Evolutionary conservation across 2,329 filamentous ascomycete genomes (phyloP), one percentile per base, ranked within the genome.

Genomic region (Sporothrix brasiliensis): DNA sequence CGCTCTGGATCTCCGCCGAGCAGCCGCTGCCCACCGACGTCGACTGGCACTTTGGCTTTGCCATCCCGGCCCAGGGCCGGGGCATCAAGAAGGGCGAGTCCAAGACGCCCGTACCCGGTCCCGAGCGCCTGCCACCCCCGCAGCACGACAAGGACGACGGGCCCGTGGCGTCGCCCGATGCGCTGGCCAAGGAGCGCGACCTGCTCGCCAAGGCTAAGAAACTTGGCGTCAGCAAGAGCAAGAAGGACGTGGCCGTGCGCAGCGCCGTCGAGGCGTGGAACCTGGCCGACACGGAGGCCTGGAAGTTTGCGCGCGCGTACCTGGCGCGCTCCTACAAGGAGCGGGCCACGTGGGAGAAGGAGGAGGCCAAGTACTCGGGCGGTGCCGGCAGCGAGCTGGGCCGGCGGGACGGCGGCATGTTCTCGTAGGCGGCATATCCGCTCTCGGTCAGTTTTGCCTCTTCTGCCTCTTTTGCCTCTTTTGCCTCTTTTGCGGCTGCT

Each of bases 31-130:
- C 90, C 3, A 79, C 86, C n/a, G 91, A 95, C 74, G 82, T 97
- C 2, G 91, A 94, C 77, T 98, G 93, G 93, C 87, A 91, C 74
- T 92, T 98, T 77, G 95, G 94, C 69, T 98, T 98, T 79, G 83
- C 85, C 16, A 85, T 97, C 11, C 92, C 94, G 1, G 83, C 84
- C 61, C 80, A 83, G 24, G 76, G 75, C 27, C 73, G 70, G 44
- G 80, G 82, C 13, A 82, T 85, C 4, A 79, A 84, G 53, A 82
- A 84, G 39, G 85, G 84, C 61, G 85, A 86, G 72, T 86, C 85
- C 16, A 82, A 85, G 74, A 86, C 87, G 1, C 86, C 88, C 0
- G 84, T 87, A 6, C 85, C 87, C 0, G 85, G 86, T 1, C 85
- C 87, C 1, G 85, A 89, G 75, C 83, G 84, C 58, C 81, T 84